These are phyloP conservation scores for Herpetomonas muscarum DNA, from an alignment of 208 protist genomes.

Conservation along the genomic window DNA sequence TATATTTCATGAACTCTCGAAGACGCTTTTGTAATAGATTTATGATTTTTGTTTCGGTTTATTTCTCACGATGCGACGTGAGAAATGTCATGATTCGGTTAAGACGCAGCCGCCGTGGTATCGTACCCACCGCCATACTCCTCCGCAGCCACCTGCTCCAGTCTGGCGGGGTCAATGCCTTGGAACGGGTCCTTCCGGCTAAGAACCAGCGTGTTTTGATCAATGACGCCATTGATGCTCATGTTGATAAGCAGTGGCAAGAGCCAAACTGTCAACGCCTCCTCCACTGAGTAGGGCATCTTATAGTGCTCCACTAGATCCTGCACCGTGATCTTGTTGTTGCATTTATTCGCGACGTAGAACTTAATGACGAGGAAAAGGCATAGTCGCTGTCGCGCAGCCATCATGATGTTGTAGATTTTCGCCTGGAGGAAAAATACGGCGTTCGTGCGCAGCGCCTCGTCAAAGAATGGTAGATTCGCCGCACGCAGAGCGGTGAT, in stretches of 20 bases:
- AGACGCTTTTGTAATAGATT: too few relatives aligned
- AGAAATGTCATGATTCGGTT: too few relatives aligned
- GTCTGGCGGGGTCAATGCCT: conserved; percentile 30
- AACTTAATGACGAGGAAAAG: conserved; percentile 80
- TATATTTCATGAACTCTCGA: too few relatives aligned
- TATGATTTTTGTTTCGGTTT: neutral
- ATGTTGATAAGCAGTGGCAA: conserved; percentile 70
- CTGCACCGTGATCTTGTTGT: conserved; percentile 33
- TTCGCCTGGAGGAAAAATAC: conserved; percentile 57
- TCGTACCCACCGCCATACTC: neutral
- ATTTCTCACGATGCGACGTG: neutral
- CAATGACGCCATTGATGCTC: conserved; percentile 79
- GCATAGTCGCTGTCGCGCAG: conserved; percentile 50
- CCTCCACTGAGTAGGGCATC: conserved; percentile 35
- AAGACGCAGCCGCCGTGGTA: neutral
- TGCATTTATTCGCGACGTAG: conserved; percentile 34
- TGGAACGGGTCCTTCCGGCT: conserved; percentile 61
- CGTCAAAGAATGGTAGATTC: conserved; percentile 52
- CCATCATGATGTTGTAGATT: conserved; percentile 65
- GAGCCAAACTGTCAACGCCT: conserved; percentile 55
- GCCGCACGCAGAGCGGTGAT: conserved; percentile 58
- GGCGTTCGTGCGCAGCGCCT: conserved; percentile 46
- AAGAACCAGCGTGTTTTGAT: conserved; percentile 52
- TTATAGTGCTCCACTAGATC: conserved; percentile 62
- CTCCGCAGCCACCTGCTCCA: neutral